A percentile compares a stretch with the other conserved stretches of the same genome.
Evolutionary conservation across 2,329 filamentous ascomycete genomes (phyloP).

Genomic region (Fusarium sulawesiense): DNA sequence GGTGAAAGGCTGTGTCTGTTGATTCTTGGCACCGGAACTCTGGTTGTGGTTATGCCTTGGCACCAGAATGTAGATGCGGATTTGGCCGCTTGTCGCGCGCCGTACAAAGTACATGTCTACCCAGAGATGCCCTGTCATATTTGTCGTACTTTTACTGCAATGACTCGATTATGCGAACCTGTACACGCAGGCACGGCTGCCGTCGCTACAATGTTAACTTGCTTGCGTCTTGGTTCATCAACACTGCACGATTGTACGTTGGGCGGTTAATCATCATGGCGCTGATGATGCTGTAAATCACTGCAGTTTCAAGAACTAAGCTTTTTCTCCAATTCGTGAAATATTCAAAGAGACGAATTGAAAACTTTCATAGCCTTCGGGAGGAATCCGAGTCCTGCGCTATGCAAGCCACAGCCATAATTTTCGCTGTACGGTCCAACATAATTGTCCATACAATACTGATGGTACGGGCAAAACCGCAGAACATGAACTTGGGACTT

Average conservation of each 20-base stretch:
- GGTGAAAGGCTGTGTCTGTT: constrained; percentile 21
- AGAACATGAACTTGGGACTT: neutral
- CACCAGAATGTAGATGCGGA: constrained; percentile 21
- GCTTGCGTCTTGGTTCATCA: neutral
- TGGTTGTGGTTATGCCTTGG: constrained; percentile 10
- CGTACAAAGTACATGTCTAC: constrained; percentile 2
- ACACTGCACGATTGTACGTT: constrained; percentile 5
- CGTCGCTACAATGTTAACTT: neutral
- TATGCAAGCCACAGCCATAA: constrained; percentile 13
- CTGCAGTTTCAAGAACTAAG: constrained; percentile 7
- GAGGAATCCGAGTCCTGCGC: constrained; percentile 20
- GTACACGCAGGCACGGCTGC: neutral
- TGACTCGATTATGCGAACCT: neutral
- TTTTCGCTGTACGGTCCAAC: neutral
- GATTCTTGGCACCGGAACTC: constrained; percentile 21
- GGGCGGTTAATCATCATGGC: neutral
- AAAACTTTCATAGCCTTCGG: constrained; percentile 16
- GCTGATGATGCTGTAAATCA: neutral
- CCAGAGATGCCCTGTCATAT: neutral
- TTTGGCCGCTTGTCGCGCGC: constrained; percentile 22
- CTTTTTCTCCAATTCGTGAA: constrained; percentile 13
- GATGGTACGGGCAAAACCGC: neutral
- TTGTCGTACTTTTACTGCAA: neutral
- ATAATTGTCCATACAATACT: neutral
- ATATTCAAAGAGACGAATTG: neutral